Percentiles rank a stretch among this genome's conserved stretches.
These are phyloP conservation scores for Isabelozyma heimii DNA, from an alignment of 805 yeast species.

Conservation along the genomic window DNA sequence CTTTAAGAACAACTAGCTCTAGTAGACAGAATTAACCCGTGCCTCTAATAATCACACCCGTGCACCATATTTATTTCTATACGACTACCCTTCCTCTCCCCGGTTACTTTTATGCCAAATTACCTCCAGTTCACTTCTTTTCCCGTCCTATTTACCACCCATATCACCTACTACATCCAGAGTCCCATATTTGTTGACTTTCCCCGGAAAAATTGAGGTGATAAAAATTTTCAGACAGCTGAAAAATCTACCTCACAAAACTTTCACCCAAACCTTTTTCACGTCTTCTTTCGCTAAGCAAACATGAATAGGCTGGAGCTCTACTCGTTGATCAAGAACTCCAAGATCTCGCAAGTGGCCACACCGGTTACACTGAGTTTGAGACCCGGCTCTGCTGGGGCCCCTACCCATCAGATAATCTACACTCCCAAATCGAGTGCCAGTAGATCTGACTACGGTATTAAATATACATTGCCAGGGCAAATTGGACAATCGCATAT, in stretches of 20 bases:
- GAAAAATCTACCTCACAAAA: background rate
- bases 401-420: slow-evolving; percentile 72
- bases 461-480: slow-evolving; percentile 67
- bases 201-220: background rate
- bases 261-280: background rate
- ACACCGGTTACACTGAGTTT: slow-evolving; percentile 32
- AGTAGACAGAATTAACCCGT: no score
- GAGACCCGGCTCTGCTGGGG: slow-evolving; percentile 21
- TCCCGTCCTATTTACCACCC: no score
- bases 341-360: slow-evolving; percentile 45
- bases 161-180: no score
- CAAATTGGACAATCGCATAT: slow-evolving; percentile 58
- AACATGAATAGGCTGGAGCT: slow-evolving; percentile 30
- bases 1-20: no score
- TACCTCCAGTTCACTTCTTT: no score
- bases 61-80: background rate
- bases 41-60: background rate
- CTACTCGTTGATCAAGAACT: slow-evolving; percentile 33
- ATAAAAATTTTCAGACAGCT: background rate
- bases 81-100: background rate
- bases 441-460: slow-evolving; percentile 70
- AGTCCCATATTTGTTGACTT: background rate
- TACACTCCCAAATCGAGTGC: slow-evolving; percentile 66
- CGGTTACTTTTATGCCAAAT: no score
- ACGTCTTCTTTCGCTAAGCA: slow-evolving; percentile 1